Conservation (phyloP, 768 basidiomycete genomes). For the Tephrocybe sp. region DNA sequence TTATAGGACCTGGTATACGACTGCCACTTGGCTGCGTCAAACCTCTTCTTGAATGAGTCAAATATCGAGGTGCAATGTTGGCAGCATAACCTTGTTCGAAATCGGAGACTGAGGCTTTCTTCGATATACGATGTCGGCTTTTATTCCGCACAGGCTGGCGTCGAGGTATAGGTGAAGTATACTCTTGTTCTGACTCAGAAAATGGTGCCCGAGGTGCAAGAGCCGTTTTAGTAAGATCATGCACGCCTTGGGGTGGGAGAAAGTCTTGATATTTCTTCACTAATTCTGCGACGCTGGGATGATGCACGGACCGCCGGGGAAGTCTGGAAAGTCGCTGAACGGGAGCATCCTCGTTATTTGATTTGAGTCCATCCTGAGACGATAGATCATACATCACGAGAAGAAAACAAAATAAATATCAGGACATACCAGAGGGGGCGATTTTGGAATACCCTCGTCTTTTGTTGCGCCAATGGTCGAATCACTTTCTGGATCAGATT, state of each 20-base stretch:
- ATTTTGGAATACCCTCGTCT: slow-evolving; percentile 25
- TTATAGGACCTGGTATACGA: slow-evolving; percentile 55
- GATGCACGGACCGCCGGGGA: slow-evolving; percentile 55
- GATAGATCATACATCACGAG: not conserved
- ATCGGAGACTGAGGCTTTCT: slow-evolving; percentile 71
- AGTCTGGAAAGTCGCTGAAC: slow-evolving; percentile 51
- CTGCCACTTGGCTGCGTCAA: slow-evolving; percentile 32
- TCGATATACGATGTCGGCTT: slow-evolving; percentile 48
- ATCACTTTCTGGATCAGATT: slow-evolving; percentile 75
- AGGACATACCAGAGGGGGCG: slow-evolving; percentile 24
- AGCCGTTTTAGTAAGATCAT: slow-evolving; percentile 70
- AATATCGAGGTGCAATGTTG: slow-evolving; percentile 81
- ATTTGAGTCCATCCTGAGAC: slow-evolving; percentile 18
- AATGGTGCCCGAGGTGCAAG: slow-evolving; percentile 55
- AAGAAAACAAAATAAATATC: not conserved
- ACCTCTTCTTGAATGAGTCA: slow-evolving; percentile 52
- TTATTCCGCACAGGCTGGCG: slow-evolving; percentile 44
- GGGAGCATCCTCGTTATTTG: slow-evolving; percentile 21
- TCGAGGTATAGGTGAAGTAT: slow-evolving; percentile 33
- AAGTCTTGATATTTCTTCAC: slow-evolving; percentile 81
- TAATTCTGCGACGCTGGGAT: slow-evolving; percentile 78
- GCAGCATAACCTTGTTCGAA: slow-evolving; percentile 91
- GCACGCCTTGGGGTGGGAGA: slow-evolving; percentile 67
- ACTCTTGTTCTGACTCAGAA: slow-evolving; percentile 84
- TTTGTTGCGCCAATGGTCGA: slow-evolving; percentile 72